Evolutionary conservation across 2,329 filamentous ascomycete genomes (phyloP).

Genomic region (Hymenoscyphus occultus): DNA sequence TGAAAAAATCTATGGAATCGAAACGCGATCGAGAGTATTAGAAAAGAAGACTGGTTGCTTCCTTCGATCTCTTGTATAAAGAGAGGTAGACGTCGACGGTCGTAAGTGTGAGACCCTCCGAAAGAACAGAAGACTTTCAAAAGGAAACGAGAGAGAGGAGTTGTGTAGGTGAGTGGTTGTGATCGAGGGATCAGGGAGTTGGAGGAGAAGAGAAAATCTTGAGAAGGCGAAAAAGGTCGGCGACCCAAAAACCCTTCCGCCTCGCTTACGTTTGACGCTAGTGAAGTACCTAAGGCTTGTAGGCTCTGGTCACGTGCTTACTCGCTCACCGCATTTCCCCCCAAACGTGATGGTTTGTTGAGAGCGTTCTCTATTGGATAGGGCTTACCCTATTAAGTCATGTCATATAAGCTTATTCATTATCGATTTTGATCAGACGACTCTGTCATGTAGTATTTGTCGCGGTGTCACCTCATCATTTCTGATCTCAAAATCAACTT

Average conservation of each 20-base stretch:
- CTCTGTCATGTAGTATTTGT: too few relatives aligned
- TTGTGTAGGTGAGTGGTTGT: slow-evolving; percentile 20
- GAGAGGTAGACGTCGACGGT: slow-evolving; percentile 1
- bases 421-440: too few relatives aligned
- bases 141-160: slow-evolving; percentile 38
- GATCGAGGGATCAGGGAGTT: slow-evolving; percentile 20
- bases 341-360: neutral
- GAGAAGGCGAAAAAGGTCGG: slow-evolving; percentile 30
- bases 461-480: too few relatives aligned
- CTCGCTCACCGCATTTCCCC: neutral
- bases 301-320: neutral
- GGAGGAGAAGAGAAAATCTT: slow-evolving; percentile 23
- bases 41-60: slow-evolving; percentile 25
- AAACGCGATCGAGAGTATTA: slow-evolving; percentile 35
- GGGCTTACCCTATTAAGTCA: neutral
- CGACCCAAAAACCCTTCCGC: slow-evolving; percentile 11
- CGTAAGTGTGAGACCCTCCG: slow-evolving; percentile 38
- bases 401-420: too few relatives aligned
- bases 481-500: too few relatives aligned
- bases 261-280: neutral
- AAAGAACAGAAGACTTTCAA: slow-evolving; percentile 44
- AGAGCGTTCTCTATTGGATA: neutral
- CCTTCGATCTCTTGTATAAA: slow-evolving; percentile 15
- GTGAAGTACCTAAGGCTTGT: neutral
- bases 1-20: slow-evolving; percentile 29